Base-by-base conservation (phyloP, 2,329 filamentous ascomycete species). In the Aspergillus melleus region DNA sequence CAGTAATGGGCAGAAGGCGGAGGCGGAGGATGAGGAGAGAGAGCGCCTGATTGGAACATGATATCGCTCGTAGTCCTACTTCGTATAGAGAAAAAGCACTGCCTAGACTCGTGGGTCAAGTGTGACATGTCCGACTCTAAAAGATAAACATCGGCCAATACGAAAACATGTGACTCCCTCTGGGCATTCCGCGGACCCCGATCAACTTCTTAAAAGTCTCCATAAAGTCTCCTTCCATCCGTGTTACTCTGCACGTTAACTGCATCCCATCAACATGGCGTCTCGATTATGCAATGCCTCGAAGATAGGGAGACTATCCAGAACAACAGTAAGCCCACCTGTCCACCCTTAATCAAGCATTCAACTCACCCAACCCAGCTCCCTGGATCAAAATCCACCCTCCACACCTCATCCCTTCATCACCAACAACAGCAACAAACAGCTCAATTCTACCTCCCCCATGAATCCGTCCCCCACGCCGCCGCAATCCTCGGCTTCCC, bases 401-500 rank as follows among this genome's bases (percentile, higher is more conserved):
- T 49, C 29, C 49, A 51, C 49, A n/a, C 24, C 24, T 24, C 44
- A 11, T 24, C 19, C 12, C 44, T 16, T 11, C 22, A 20, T 22
- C 44, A 47, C 3, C 19, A 20, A 14, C 44, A 22, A 14, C 19
- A 22, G 1, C 19, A 47, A 47, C 19, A 47, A 24, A 10, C 19
- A 22, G 2, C 19, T 16, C 14, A 24, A 55, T 70, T 65, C 54
- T 63, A 62, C 49, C 65, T 60, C 20, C 67, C 64, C 20, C 32
- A 66, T 49, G 67, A 70, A 64, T 70, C 66, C 57, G 58, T 50
- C 14, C 63, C 61, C 20, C 69, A 71, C 52, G 39, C 59, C 19
- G 69, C 69, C 49, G 70, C 69, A 22, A 68, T 71, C 26, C 69
- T 71, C 14, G 61, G 69, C 49, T 71, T 70, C 54, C 69, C 69